Conservation (phyloP, 768 basidiomycete genomes). For the Naganishia kalamii region DNA sequence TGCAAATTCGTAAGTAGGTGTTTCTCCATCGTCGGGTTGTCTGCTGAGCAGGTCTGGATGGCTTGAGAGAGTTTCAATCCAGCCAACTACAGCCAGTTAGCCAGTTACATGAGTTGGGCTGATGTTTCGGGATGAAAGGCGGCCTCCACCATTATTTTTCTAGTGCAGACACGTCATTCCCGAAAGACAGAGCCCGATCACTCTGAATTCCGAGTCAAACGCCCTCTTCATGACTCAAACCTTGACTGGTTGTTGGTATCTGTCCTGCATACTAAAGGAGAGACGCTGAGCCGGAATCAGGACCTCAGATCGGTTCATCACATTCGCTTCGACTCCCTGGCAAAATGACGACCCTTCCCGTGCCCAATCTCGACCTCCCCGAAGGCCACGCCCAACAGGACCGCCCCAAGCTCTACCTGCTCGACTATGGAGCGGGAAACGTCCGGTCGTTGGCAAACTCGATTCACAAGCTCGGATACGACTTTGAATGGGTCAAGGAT, state of each 20-base stretch:
- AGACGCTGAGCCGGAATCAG: neutral
- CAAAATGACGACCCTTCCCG: constrained; percentile 1
- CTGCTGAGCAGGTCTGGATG: too few species aligned
- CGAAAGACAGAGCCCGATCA: neutral
- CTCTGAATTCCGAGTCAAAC: constrained; percentile 8
- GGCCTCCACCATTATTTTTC: neutral
- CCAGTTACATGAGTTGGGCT: neutral
- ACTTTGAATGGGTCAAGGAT: constrained; percentile 78
- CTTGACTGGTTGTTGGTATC: neutral
- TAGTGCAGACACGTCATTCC: constrained; percentile 1
- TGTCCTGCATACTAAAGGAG: neutral
- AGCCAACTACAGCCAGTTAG: neutral
- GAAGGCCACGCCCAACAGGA: neutral
- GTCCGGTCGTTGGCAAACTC: constrained; percentile 69
- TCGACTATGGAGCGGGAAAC: constrained; percentile 93
- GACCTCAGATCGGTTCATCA: too few species aligned
- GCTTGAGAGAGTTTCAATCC: neutral
- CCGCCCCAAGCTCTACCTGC: constrained; percentile 61
- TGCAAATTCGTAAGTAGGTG: too few species aligned
- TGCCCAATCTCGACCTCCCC: neutral
- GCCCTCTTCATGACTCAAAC: neutral
- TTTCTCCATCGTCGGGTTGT: too few species aligned
- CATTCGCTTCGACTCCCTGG: neutral
- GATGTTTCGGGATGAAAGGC: constrained; percentile 10
- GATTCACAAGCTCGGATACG: constrained; percentile 70